Evolutionary conservation across 768 basidiomycete genomes (phyloP).

Genomic region (Pleurotus sapidus): DNA sequence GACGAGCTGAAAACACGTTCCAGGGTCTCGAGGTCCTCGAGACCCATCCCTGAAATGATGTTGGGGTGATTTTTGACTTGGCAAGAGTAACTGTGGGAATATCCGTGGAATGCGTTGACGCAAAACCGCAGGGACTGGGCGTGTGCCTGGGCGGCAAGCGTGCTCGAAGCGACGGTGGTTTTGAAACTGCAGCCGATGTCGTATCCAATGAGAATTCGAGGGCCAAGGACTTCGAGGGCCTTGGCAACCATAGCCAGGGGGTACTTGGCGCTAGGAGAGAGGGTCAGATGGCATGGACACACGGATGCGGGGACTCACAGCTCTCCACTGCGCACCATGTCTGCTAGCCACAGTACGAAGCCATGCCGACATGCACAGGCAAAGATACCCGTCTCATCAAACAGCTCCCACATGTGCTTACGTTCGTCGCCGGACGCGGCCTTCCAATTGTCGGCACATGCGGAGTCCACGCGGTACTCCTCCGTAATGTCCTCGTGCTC

Average conservation of each 20-base stretch:
- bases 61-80: slow-evolving; percentile 28
- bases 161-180: slow-evolving; percentile 14
- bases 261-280: slow-evolving; percentile 17
- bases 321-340: slow-evolving; percentile 28
- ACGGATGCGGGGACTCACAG: slow-evolving; percentile 14
- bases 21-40: no score
- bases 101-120: slow-evolving; percentile 18
- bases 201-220: slow-evolving; percentile 16
- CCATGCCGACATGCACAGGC: slow-evolving; percentile 23
- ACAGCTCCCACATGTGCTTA: slow-evolving; percentile 20
- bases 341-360: slow-evolving; percentile 16
- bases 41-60: no score
- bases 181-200: slow-evolving; percentile 25
- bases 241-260: slow-evolving; percentile 14
- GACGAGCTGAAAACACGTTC: no score
- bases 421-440: slow-evolving; percentile 16
- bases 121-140: slow-evolving; percentile 23
- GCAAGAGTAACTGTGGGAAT: slow-evolving; percentile 29
- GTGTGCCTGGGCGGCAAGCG: slow-evolving; percentile 9
- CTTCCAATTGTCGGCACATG: slow-evolving; percentile 19
- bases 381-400: slow-evolving; percentile 26
- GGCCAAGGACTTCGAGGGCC: slow-evolving; percentile 15
- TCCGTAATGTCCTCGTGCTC: slow-evolving; percentile 4
- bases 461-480: background rate
- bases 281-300: background rate